Evolutionary conservation across 83 land plant species (phyloP).

Genomic region (Thuja plicata): DNA sequence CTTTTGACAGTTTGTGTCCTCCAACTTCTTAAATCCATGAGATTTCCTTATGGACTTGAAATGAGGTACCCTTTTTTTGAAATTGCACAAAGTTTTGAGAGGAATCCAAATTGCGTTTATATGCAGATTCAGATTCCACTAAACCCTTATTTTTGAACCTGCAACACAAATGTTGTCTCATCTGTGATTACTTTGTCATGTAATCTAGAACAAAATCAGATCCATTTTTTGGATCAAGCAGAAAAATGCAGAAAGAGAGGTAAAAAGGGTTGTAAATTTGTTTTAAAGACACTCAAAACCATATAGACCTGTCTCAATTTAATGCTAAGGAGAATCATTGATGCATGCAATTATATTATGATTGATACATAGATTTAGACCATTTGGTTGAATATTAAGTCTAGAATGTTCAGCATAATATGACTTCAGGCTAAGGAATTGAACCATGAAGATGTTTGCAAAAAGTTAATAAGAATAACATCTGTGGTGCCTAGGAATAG

Average conservation of each 20-base stretch:
- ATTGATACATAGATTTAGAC: neutral
- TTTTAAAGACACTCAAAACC: neutral
- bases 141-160: too few relatives aligned
- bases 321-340: neutral
- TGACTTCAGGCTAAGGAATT: neutral
- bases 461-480: neutral
- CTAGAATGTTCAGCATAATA: neutral
- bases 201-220: too few relatives aligned
- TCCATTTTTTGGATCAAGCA: too few relatives aligned
- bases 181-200: too few relatives aligned
- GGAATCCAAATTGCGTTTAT: too few relatives aligned
- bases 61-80: too few relatives aligned
- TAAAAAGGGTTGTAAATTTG: neutral
- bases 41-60: too few relatives aligned
- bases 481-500: neutral
- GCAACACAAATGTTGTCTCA: too few relatives aligned
- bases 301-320: neutral
- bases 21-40: too few relatives aligned
- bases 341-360: neutral
- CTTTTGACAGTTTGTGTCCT: too few relatives aligned
- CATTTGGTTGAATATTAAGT: neutral
- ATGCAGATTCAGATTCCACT: too few relatives aligned
- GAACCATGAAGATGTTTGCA: neutral
- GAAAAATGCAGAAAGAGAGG: neutral
- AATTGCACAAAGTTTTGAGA: too few relatives aligned